Conservation (phyloP, 306 rosid genomes). For the Malus domestica region ASM211411v1 NC_041790.1:37194001-37194500, state of each 20-base stretch:
- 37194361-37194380: conserved; percentile 62
- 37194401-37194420: conserved; percentile 75
- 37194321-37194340: conserved; percentile 58
- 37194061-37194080: too few species aligned
- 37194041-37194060: too few species aligned
- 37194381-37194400: conserved; percentile 68
- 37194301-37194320: conserved; percentile 37
- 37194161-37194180: neutral
- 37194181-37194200: neutral
- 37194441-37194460: conserved; percentile 75
- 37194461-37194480: conserved; percentile 87
- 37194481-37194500: conserved; percentile 74
- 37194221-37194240: neutral
- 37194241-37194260: neutral
- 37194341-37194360: conserved; percentile 80
- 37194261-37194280: neutral
- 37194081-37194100: too few species aligned
- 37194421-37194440: conserved; percentile 68
- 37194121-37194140: neutral
- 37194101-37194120: neutral
- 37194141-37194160: neutral
- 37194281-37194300: neutral
- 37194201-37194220: neutral
- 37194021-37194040: neutral
- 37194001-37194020: neutral